Evolutionary conservation across 2,329 filamentous ascomycete genomes (phyloP).

Genomic region (Pestalotiopsis sp.): DNA sequence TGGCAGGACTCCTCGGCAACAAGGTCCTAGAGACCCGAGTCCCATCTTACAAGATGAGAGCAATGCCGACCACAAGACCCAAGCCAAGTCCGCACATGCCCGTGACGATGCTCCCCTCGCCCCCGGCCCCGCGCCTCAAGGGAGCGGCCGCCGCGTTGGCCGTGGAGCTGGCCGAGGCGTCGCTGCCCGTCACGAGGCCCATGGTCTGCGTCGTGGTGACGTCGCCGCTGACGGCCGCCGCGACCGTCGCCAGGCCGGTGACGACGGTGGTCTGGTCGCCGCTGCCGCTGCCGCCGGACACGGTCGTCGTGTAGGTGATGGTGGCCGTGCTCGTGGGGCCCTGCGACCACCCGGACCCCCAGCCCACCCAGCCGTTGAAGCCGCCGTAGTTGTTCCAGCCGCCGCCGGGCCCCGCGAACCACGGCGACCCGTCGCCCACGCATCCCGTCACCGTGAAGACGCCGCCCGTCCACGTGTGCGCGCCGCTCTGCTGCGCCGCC

Average conservation of each 20-base stretch:
- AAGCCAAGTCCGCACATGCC: conserved; percentile 30
- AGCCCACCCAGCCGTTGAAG: conserved; percentile 42
- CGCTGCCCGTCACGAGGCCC: conserved; percentile 16
- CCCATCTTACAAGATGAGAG: conserved; percentile 28
- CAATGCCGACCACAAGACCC: conserved; percentile 27
- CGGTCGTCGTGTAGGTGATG: conserved; percentile 37
- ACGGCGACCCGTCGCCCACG: conserved; percentile 42
- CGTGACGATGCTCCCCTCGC: conserved; percentile 30
- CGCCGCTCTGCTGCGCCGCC: conserved; percentile 30
- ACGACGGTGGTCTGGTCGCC: conserved; percentile 25
- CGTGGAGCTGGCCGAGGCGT: conserved; percentile 11
- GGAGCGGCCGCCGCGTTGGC: conserved; percentile 9
- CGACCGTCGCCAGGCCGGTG: conserved; percentile 30
- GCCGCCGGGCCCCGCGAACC: conserved; percentile 41
- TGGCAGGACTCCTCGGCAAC: not conserved
- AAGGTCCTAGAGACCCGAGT: no score
- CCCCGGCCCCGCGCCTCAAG: not conserved
- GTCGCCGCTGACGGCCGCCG: conserved; percentile 35
- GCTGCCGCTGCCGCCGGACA: conserved; percentile 21
- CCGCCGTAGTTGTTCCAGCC: conserved; percentile 38
- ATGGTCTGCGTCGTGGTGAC: conserved; percentile 32
- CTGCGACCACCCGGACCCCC: conserved; percentile 45
- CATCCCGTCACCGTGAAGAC: conserved; percentile 46
- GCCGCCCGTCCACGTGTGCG: conserved; percentile 39
- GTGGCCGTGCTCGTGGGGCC: conserved; percentile 36